Base-by-base conservation (phyloP, 2,329 filamentous ascomycete genomes). In the Botryotinia calthae region DNA sequence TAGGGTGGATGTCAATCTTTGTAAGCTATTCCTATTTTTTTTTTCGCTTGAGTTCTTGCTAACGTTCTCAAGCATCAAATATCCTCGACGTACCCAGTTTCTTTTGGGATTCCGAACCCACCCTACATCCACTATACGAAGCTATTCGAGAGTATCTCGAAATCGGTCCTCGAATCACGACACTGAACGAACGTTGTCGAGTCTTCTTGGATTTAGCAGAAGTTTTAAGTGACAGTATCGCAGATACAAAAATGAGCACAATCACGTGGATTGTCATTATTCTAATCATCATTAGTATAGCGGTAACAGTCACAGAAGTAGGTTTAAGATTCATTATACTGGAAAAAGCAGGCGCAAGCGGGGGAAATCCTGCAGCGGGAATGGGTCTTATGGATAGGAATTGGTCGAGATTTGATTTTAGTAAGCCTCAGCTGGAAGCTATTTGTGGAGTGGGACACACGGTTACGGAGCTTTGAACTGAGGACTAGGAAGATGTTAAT, bases 231-330 rank as follows among this genome's bases (percentile, higher is more conserved):
- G 95, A 99, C 82, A 93, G 90, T 2, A 95, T 98, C 71, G 93
- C 93, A 34, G 94, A 98, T 81, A 91, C 93, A 77, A 98, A 97
- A 82, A 98, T 98, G 92, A 97, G 94, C 77, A 87, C 88, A 76
- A 97, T 98, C 81, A 99, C 96, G 1, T 98, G 95, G 95, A 98
- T 99, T 82, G 92, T 98, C 82, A 99, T 99, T 79, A 87, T 97
- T 63, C 88, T 99, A 63, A 99, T 99, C 80, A 83, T 97, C 64
- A 85, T 98, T 77, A 95, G 92, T 80, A 98, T 99, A 79, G 85
- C 94, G 70, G 94, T 99, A 70, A 98, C 96, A 2, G 92, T 93
- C 68, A 91, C 92, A 5, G 96, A 99, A 83, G 95, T 98, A 14
- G 89, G 92, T 71, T 84, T 99, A 68, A 88, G 96, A 10, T 98